Evolutionary conservation across 1,284 basidiomycete species (phyloP).

Genomic region (Ganoderma boninense): DNA sequence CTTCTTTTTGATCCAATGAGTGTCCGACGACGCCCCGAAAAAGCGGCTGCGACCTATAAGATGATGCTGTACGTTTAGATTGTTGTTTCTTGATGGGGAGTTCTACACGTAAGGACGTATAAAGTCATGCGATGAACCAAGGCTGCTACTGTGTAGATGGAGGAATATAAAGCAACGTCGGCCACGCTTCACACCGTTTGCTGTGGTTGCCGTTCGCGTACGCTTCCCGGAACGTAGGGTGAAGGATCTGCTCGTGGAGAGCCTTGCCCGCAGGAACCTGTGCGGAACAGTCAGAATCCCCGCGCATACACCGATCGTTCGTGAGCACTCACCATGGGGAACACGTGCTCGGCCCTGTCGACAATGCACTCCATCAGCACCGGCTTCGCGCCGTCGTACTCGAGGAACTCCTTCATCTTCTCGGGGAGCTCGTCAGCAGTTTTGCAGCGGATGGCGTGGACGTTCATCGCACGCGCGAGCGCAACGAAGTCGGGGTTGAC

Average conservation of each 20-base stretch:
- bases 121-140: background rate
- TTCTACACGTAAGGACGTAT: slow-evolving; percentile 1
- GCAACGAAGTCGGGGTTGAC: slow-evolving; percentile 93
- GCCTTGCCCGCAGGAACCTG: slow-evolving; percentile 90
- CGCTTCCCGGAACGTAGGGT: slow-evolving; percentile 45
- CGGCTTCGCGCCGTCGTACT: slow-evolving; percentile 89
- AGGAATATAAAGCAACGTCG: background rate
- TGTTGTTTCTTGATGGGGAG: background rate
- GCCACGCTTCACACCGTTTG: slow-evolving; percentile 32
- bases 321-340: slow-evolving; percentile 80
- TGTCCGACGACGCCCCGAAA: slow-evolving; percentile 16
- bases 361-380: slow-evolving; percentile 93
- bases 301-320: slow-evolving; percentile 4
- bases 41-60: background rate
- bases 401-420: slow-evolving; percentile 99
- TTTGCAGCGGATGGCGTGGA: slow-evolving; percentile 87
- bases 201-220: slow-evolving; percentile 31
- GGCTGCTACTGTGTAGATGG: background rate
- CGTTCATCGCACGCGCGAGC: slow-evolving; percentile 90
- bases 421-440: slow-evolving; percentile 81
- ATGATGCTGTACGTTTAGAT: background rate
- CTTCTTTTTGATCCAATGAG: slow-evolving; percentile 24
- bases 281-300: slow-evolving; percentile 36
- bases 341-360: slow-evolving; percentile 91
- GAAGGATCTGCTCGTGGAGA: slow-evolving; percentile 86